These are phyloP conservation scores for Aspergillus udagawae DNA, from an alignment of 2,329 filamentous ascomycete genomes.

Conservation along the genomic window DNA sequence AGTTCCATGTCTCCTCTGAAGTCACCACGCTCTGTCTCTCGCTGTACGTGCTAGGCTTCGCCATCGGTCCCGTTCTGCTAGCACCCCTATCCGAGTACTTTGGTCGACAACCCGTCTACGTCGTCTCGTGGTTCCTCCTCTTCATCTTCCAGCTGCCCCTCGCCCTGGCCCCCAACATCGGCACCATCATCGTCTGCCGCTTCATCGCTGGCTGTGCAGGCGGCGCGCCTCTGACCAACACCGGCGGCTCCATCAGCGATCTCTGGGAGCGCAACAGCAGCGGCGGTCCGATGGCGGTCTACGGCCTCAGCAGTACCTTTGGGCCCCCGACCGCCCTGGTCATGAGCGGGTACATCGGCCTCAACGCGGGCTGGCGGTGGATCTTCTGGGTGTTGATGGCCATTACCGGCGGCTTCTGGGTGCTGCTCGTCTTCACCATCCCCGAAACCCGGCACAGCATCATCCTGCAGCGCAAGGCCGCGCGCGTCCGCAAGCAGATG, in stretches of 20 bases:
- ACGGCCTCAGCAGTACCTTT: constrained; percentile 33
- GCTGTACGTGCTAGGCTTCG: constrained; percentile 26
- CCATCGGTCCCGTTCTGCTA: constrained; percentile 26
- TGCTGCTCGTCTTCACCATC: constrained; percentile 41
- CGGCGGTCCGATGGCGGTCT: constrained; percentile 33
- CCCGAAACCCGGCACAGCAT: constrained; percentile 56
- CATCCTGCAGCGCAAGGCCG: constrained; percentile 55
- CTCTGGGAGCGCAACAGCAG: constrained; percentile 29
- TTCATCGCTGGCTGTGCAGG: constrained; percentile 28
- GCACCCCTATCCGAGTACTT: constrained; percentile 34
- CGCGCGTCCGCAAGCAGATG: constrained; percentile 44
- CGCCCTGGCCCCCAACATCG: constrained; percentile 25
- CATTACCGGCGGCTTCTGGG: constrained; percentile 50
- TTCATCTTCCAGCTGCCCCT: constrained; percentile 29
- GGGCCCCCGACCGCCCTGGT: constrained; percentile 33
- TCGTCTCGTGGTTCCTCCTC: constrained; percentile 27
- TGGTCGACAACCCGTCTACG: constrained; percentile 33
- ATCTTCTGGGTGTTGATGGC: constrained; percentile 60
- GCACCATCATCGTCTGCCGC: constrained; percentile 27
- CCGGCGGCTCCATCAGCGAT: constrained; percentile 28
- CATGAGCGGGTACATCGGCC: constrained; percentile 32
- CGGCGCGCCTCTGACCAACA: constrained; percentile 32
- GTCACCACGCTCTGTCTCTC: constrained; percentile 32
- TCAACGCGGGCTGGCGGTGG: constrained; percentile 49
- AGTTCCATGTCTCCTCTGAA: constrained; percentile 27